Base-by-base conservation (phyloP, 441 rosid genomes). In the Populus trichocarpa region DNA sequence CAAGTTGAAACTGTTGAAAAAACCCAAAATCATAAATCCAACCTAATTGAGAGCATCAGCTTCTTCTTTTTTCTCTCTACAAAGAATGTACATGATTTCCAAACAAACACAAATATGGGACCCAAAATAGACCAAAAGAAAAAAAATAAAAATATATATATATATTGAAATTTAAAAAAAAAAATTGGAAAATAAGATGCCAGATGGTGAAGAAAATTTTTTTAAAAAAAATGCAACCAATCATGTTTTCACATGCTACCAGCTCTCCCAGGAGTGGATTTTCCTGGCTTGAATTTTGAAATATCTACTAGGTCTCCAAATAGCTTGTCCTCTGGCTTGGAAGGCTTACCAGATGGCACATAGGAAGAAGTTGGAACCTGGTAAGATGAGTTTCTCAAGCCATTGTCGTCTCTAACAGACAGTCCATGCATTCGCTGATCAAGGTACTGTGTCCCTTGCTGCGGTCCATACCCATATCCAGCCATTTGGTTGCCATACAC, bases 221-320 rank as follows among this genome's bases (percentile, higher is more conserved):
- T 57, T 63, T 78, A 6, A 36, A 38, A 10, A 22, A 74, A 42
- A 40, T 5, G 75, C 72, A 75, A 79, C 73, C 72, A 80, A 38
- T 32, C 53, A 11, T 35, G 50, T 59, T 70, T 79, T 93, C 93
- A 96, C 93, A 89, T 88, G 88, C 95, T 90, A 82, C 99, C 97
- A 75, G 94, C 90, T 83, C 88, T 90, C 81, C 90, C 88, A 8
- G 92, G 85, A 25, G 91, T 85, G 59, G 91, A 59, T 83, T 92
- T 96, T 8, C 86, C 73, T 2, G 92, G 82, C 88, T 96, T 96
- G 82, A 91, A 84, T 79, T 93, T 97, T 10, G 98, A 87, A 78
- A 97, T 84, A 85, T 94, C 96, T n/a, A 97, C 98, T 22, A 96
- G 95, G 82, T 96, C 99, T 72, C 98, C 98, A 75, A 96, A 96